Conservation (phyloP, 768 basidiomycete genomes). For the Leccinum obscurum region DNA sequence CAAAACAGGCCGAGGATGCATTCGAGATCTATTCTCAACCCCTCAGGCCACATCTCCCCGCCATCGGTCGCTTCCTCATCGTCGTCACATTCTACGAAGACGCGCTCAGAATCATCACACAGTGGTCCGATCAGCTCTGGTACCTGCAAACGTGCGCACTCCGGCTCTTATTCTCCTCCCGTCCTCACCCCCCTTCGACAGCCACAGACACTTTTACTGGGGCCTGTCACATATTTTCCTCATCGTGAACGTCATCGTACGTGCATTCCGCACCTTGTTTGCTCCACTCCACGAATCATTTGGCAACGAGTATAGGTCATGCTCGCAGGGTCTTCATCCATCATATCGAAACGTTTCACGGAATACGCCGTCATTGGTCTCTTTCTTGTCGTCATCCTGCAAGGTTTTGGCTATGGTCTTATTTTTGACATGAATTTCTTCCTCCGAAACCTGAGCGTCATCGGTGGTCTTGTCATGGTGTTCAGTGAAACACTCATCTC, state of each 20-base stretch:
- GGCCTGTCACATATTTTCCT: constrained; percentile 94
- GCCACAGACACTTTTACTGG: constrained; percentile 95
- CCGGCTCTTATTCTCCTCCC: background rate
- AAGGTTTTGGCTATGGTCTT: constrained; percentile 98
- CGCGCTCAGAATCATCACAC: constrained; percentile 87
- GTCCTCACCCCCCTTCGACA: constrained; percentile 33
- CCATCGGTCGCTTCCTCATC: constrained; percentile 94
- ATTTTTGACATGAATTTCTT: constrained; percentile 99
- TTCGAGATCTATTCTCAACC: constrained; percentile 94
- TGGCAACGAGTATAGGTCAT: constrained; percentile 62
- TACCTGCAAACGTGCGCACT: constrained; percentile 87
- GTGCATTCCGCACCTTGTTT: constrained; percentile 32
- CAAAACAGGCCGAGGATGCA: constrained; percentile 83
- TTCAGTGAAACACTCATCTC: constrained; percentile 94
- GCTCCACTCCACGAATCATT: background rate
- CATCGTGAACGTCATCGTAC: constrained; percentile 83
- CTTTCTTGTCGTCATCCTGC: constrained; percentile 86
- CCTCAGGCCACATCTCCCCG: constrained; percentile 89
- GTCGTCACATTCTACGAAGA: constrained; percentile 99
- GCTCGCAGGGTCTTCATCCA: constrained; percentile 78
- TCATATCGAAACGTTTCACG: constrained; percentile 85
- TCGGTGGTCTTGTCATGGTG: constrained; percentile 98
- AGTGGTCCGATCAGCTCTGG: constrained; percentile 98
- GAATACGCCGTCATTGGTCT: constrained; percentile 91
- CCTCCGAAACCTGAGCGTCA: constrained; percentile 97